phyloP scores from a whole-genome alignment of 2,329 filamentous ascomycete genomes.

The Dothistroma septosporum region DNA sequence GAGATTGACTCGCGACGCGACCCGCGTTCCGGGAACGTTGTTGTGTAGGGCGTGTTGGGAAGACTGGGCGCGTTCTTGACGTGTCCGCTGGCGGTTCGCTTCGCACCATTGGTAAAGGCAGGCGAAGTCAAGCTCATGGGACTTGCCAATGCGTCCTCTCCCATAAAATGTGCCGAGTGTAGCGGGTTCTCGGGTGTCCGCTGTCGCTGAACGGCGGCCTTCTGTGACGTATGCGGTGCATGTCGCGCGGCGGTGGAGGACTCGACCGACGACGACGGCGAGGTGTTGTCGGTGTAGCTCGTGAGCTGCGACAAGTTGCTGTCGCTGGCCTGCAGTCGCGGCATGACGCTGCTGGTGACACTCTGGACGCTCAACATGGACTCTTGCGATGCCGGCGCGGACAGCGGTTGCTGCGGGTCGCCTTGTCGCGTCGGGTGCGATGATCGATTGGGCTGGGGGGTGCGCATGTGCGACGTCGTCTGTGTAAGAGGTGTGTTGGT shows the following conservation, averaged over 20 bases:
- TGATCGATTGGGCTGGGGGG: conserved; percentile 10
- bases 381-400: conserved; percentile 31
- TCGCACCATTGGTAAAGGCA: conserved; percentile 51
- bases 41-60: conserved; percentile 27
- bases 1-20: conserved; percentile 68
- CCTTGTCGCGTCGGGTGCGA: conserved; percentile 25
- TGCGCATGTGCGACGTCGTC: conserved; percentile 12
- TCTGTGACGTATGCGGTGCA: conserved; percentile 3
- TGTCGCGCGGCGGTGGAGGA: conserved; percentile 6
- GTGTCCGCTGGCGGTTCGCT: conserved; percentile 72
- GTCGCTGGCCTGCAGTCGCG: conserved; percentile 19
- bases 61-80: conserved; percentile 58
- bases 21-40: conserved; percentile 37
- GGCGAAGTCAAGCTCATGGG: conserved; percentile 42
- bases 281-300: conserved; percentile 30
- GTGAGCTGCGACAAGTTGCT: conserved; percentile 32
- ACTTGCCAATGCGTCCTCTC: conserved; percentile 31
- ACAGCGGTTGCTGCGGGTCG: conserved; percentile 21
- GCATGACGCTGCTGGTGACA: conserved; percentile 22
- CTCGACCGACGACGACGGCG: conserved; percentile 22
- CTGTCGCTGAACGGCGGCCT: conserved; percentile 13
- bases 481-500: conserved; percentile 8
- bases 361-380: conserved; percentile 28
- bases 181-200: conserved; percentile 16
- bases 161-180: conserved; percentile 19